Percentiles rank a stretch among this genome's conserved stretches.
phyloP scores from a whole-genome alignment of 2,329 filamentous ascomycete genomes.

The Penicillium glabrum region DNA sequence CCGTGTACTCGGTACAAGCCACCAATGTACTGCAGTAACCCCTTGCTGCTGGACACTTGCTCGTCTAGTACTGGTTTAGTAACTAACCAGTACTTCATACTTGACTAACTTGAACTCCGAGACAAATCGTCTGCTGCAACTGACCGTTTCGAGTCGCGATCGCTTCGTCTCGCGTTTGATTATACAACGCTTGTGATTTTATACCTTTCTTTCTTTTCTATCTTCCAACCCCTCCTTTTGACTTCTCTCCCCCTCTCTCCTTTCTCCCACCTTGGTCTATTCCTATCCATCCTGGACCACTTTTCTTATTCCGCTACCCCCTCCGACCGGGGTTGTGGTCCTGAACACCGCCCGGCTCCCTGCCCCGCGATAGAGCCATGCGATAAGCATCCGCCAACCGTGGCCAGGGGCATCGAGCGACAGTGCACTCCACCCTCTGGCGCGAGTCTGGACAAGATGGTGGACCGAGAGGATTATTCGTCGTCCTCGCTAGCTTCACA shows the following conservation, averaged over 20 bases:
- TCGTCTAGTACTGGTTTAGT: not conserved
- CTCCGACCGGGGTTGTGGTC: conserved; percentile 14
- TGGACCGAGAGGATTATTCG: conserved; percentile 33
- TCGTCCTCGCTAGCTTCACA: conserved; percentile 34
- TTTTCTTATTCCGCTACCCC: conserved; percentile 2
- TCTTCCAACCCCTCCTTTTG: not conserved
- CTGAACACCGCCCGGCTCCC: conserved; percentile 20
- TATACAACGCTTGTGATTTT: not conserved
- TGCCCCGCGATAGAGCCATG: conserved; percentile 36
- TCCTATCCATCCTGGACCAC: conserved; percentile 18
- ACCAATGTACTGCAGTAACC: conserved; percentile 9
- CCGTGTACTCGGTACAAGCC: conserved; percentile 20
- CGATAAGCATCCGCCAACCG: conserved; percentile 34
- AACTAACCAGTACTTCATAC: not conserved
- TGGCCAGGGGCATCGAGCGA: conserved; percentile 39
- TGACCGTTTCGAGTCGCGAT: conserved; percentile 30
- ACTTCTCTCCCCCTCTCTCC: not conserved
- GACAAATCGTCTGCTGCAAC: conserved; percentile 23
- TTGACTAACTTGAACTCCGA: conserved; percentile 4
- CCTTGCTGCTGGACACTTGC: not conserved
- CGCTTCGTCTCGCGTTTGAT: conserved; percentile 2
- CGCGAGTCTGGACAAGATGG: conserved; percentile 42
- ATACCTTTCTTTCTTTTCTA: not conserved
- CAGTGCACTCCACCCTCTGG: conserved; percentile 29
- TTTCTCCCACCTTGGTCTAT: not conserved